phyloP scores from a whole-genome alignment of 495 filamentous ascomycete species.

The Coniosporium apollinis region DNA sequence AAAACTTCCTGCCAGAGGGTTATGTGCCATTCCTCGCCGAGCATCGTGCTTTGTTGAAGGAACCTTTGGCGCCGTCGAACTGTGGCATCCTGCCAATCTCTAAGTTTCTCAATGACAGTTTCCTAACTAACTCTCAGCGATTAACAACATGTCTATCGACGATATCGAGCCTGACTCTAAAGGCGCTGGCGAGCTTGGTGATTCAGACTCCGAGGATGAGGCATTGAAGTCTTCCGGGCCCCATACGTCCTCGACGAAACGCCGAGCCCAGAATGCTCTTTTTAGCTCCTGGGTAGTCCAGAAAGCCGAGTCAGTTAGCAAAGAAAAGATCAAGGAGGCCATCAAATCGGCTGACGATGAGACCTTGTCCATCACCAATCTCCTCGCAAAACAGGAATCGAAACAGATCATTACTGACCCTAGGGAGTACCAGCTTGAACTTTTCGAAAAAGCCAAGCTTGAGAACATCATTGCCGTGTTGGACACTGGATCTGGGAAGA shows the following conservation, averaged over 20 bases:
- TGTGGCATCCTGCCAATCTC: too few relatives aligned
- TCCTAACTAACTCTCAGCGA: too few relatives aligned
- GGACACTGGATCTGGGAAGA: constrained; percentile 97
- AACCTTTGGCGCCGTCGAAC: too few relatives aligned
- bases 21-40: too few relatives aligned
- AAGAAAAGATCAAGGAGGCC: constrained; percentile 18
- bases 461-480: constrained; percentile 89
- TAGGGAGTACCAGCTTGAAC: constrained; percentile 80
- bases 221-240: constrained; percentile 3
- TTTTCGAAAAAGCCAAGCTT: constrained; percentile 76
- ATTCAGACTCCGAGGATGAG: background rate
- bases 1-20: too few relatives aligned
- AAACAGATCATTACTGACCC: constrained; percentile 50
- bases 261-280: constrained; percentile 16
- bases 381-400: constrained; percentile 23
- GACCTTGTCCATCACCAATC: constrained; percentile 23
- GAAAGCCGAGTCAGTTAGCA: constrained; percentile 21
- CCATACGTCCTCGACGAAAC: constrained; percentile 3
- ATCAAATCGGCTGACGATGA: constrained; percentile 21
- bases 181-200: constrained; percentile 2
- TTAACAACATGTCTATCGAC: too few relatives aligned
- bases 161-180: constrained; percentile 4
- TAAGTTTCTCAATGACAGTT: too few relatives aligned
- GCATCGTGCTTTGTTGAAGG: too few relatives aligned
- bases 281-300: constrained; percentile 26